Evolutionary conservation across 2,329 filamentous ascomycete species (phyloP).

Genomic region (Grosmannia clavigera): DNA sequence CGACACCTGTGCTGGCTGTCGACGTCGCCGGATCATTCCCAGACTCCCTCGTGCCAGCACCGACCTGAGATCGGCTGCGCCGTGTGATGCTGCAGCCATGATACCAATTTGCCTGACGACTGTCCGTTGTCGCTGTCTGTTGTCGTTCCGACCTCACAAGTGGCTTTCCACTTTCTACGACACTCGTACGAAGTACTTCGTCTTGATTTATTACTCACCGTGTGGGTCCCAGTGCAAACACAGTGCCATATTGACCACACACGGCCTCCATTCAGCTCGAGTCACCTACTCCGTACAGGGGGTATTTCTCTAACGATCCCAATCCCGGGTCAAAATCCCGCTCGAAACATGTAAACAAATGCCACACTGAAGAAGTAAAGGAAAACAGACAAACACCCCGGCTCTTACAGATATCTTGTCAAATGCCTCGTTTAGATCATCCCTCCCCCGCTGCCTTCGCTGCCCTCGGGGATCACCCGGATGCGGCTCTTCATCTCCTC

Average conservation of each 20-base stretch:
- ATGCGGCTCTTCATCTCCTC: constrained; percentile 25
- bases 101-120: too few species aligned
- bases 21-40: not conserved
- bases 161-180: too few species aligned
- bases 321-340: not conserved
- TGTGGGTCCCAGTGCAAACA: too few species aligned
- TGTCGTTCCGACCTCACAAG: not conserved
- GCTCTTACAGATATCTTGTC: not conserved
- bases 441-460: not conserved
- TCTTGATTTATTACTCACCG: too few species aligned
- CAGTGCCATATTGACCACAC: too few species aligned
- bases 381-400: not conserved
- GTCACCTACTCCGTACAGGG: not conserved
- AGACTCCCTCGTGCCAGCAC: not conserved
- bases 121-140: not conserved
- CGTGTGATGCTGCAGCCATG: not conserved
- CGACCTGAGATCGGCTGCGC: not conserved
- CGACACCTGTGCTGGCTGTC: not conserved
- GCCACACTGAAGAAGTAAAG: not conserved
- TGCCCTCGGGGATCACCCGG: constrained; percentile 19
- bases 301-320: not conserved
- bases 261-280: not conserved
- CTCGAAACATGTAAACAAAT: too few species aligned
- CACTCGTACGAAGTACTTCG: too few species aligned
- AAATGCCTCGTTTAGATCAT: not conserved